phyloP scores from a whole-genome alignment of 345 rosid genomes.

The Boechera divaricarpa region DNA sequence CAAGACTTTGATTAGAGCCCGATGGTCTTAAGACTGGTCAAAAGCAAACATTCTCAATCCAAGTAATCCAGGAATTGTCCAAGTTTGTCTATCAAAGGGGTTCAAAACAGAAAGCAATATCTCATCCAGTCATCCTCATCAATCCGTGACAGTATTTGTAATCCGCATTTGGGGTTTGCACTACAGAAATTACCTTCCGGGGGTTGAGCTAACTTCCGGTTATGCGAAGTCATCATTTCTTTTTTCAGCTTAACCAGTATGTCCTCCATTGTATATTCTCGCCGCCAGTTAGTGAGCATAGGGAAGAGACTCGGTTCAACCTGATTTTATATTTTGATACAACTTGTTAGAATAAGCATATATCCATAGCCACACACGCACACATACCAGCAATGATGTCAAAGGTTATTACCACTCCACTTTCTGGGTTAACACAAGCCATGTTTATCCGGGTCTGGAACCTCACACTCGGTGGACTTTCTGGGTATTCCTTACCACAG shows the following conservation, averaged over 20 bases:
- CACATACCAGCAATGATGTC: background rate
- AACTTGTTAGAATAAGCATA: constrained; percentile 1
- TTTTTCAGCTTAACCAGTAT: constrained; percentile 70
- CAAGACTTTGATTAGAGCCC: constrained; percentile 18
- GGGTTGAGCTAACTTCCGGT: constrained; percentile 79
- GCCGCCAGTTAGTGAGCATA: constrained; percentile 70
- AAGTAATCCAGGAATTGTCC: background rate
- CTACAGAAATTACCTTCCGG: constrained; percentile 54
- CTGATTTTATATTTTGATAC: constrained; percentile 40
- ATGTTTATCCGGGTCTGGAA: constrained; percentile 91
- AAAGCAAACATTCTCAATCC: background rate
- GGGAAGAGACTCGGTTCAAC: constrained; percentile 80
- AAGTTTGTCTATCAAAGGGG: background rate
- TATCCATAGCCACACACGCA: background rate
- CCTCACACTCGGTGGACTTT: constrained; percentile 89
- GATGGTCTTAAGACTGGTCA: background rate
- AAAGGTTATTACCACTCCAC: constrained; percentile 73
- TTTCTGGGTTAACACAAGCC: constrained; percentile 93
- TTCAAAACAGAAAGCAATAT: background rate
- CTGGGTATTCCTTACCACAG: constrained; percentile 95
- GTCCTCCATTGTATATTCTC: constrained; percentile 82
- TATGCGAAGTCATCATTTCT: constrained; percentile 77
- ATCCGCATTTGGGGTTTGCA: background rate
- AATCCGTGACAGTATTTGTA: background rate
- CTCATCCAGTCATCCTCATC: background rate